Evolutionary conservation across 148 eudicot genomes (phyloP).

Genomic region (Camellia lanceoleosa): DNA sequence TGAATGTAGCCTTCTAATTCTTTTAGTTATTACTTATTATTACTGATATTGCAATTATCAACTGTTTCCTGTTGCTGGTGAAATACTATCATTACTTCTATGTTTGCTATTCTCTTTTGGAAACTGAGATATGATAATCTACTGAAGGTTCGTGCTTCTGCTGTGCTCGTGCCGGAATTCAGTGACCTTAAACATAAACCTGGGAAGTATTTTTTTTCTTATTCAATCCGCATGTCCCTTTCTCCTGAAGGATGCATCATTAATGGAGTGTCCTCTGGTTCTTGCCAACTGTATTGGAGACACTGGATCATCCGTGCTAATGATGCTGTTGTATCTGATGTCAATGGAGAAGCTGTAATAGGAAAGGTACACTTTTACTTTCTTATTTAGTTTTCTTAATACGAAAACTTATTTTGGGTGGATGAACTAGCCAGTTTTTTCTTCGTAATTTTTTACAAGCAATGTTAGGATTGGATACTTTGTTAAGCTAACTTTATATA

Average conservation of each 20-base stretch:
- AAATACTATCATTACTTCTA: conserved; percentile 3
- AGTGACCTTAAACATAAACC: conserved; percentile 31
- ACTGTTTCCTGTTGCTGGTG: neutral
- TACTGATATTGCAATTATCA: neutral
- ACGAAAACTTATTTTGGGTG: neutral
- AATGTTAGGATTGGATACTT: neutral
- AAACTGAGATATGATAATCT: conserved; percentile 15
- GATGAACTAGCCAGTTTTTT: neutral
- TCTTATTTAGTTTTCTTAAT: conserved; percentile 3
- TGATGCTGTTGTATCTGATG: conserved; percentile 43
- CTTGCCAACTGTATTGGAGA: conserved; percentile 87
- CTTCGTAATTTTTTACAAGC: neutral
- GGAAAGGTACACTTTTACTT: conserved; percentile 57
- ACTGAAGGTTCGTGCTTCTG: conserved; percentile 85
- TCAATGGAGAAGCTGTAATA: conserved; percentile 74
- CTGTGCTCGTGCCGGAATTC: conserved; percentile 74
- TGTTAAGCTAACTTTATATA: neutral
- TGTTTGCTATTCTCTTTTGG: neutral
- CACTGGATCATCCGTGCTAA: conserved; percentile 68
- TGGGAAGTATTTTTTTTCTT: conserved; percentile 48
- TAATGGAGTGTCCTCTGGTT: conserved; percentile 43
- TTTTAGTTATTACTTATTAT: neutral
- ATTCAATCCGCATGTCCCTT: conserved; percentile 86
- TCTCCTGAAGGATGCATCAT: conserved; percentile 68
- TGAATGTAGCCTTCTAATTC: neutral